Percentiles rank a stretch among this genome's conserved stretches.
Evolutionary conservation across 306 rosid species (phyloP).

Genomic region (Nissolia schottii): DNA sequence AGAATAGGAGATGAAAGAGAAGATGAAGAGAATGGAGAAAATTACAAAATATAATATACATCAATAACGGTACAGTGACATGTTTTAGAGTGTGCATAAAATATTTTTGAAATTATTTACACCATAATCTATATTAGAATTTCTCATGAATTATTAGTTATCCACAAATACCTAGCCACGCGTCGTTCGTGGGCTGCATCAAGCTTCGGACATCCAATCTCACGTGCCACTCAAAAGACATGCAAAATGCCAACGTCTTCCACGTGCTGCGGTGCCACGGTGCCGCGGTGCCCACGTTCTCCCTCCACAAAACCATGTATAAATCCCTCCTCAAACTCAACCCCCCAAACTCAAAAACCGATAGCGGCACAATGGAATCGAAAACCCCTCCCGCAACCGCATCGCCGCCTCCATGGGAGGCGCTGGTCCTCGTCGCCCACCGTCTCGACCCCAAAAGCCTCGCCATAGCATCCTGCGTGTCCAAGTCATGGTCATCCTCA

Average conservation of each 20-base stretch:
- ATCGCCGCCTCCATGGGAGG: slow-evolving; percentile 48
- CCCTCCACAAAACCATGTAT: too few relatives aligned
- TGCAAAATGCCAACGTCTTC: slow-evolving; percentile 3
- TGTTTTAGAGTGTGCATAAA: too few relatives aligned
- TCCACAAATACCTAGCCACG: slow-evolving; percentile 6
- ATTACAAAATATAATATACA: too few relatives aligned
- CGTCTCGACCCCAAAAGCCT: slow-evolving; percentile 60
- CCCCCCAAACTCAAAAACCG: not conserved
- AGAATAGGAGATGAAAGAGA: too few relatives aligned
- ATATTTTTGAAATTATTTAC: too few relatives aligned
- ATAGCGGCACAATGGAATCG: not conserved
- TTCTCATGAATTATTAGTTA: too few relatives aligned
- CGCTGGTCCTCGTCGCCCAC: slow-evolving; percentile 37
- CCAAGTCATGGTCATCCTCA: slow-evolving; percentile 51
- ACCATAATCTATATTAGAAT: too few relatives aligned
- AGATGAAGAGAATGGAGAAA: too few relatives aligned
- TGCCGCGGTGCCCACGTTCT: too few relatives aligned
- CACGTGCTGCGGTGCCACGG: too few relatives aligned
- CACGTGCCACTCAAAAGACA: slow-evolving; percentile 28
- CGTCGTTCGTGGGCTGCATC: not conserved
- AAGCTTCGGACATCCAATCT: not conserved
- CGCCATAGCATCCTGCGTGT: slow-evolving; percentile 56
- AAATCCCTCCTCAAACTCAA: not conserved
- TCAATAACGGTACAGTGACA: too few relatives aligned
- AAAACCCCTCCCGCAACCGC: not conserved